Conservation (phyloP, 768 basidiomycete species). For the Agaricus sinodeliciosus region DNA sequence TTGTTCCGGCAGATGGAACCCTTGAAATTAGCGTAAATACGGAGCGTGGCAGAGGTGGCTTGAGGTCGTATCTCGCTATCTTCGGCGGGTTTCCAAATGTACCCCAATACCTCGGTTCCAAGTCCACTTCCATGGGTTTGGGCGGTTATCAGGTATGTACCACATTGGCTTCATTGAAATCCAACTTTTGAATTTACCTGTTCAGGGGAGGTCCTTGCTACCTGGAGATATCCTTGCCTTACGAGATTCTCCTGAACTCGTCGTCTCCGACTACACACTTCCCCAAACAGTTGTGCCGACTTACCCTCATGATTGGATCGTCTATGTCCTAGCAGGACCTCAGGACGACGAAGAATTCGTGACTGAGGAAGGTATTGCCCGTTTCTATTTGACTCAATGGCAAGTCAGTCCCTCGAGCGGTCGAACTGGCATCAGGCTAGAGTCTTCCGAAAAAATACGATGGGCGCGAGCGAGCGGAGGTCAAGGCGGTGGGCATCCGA, state of each 20-base stretch:
- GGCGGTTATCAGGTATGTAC: constrained; percentile 51
- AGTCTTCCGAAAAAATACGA: constrained; percentile 31
- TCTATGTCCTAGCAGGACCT: constrained; percentile 55
- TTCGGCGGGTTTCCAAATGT: constrained; percentile 55
- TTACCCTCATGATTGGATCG: constrained; percentile 42
- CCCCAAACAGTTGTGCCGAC: constrained; percentile 28
- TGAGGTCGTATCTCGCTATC: constrained; percentile 50
- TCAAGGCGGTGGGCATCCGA: constrained; percentile 63
- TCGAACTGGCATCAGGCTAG: constrained; percentile 57
- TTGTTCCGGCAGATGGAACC: constrained; percentile 36
- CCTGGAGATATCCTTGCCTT: constrained; percentile 46
- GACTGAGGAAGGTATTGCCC: constrained; percentile 35
- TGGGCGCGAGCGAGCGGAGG: constrained; percentile 57
- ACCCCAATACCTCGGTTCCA: constrained; percentile 52
- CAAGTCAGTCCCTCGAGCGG: constrained; percentile 51
- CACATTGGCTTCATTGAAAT: neutral
- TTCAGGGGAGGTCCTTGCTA: constrained; percentile 45
- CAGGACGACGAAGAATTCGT: constrained; percentile 56
- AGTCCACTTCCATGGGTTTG: constrained; percentile 57
- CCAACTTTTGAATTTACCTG: neutral
- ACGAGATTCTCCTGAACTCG: constrained; percentile 13
- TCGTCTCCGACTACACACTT: constrained; percentile 14
- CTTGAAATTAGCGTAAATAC: constrained; percentile 31
- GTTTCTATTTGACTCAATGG: constrained; percentile 50
- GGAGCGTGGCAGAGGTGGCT: constrained; percentile 27